Evolutionary conservation across 139 green algal genomes (phyloP).

Genomic region (Deuterostichococcus epilithicus): DNA sequence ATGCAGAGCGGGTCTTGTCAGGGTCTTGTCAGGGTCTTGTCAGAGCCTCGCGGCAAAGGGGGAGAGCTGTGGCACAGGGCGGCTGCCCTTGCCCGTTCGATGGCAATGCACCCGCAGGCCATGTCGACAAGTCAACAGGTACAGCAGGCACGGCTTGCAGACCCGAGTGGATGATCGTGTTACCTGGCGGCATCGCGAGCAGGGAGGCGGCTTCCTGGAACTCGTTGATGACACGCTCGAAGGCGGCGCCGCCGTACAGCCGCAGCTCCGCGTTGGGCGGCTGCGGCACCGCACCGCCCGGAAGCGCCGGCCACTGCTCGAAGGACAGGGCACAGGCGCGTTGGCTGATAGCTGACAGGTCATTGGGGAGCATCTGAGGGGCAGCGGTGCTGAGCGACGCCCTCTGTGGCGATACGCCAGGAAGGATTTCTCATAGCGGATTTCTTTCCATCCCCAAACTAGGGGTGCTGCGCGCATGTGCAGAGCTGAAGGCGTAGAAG

Average conservation of each 20-base stretch:
- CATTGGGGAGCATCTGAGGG: too few species aligned
- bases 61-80: too few species aligned
- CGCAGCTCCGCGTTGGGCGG: constrained; percentile 70
- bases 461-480: too few species aligned
- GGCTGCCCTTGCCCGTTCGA: too few species aligned
- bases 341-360: neutral
- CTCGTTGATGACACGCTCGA: constrained; percentile 86
- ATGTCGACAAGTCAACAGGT: too few species aligned
- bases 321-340: neutral
- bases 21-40: neutral
- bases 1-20: neutral
- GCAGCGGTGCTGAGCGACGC: too few species aligned
- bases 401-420: too few species aligned
- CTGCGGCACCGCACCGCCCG: constrained; percentile 13
- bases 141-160: constrained; percentile 5
- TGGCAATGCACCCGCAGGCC: too few species aligned
- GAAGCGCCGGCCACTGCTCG: constrained; percentile 61
- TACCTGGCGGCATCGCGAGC: constrained; percentile 61
- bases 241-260: constrained; percentile 87
- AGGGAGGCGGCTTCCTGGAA: constrained; percentile 71
- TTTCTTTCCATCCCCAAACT: too few species aligned
- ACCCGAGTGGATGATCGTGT: too few species aligned
- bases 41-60: too few species aligned
- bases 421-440: too few species aligned
- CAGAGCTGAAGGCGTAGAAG: neutral